phyloP scores from a whole-genome alignment of 1,284 basidiomycete genomes.

The Inonotus hispidus region DNA sequence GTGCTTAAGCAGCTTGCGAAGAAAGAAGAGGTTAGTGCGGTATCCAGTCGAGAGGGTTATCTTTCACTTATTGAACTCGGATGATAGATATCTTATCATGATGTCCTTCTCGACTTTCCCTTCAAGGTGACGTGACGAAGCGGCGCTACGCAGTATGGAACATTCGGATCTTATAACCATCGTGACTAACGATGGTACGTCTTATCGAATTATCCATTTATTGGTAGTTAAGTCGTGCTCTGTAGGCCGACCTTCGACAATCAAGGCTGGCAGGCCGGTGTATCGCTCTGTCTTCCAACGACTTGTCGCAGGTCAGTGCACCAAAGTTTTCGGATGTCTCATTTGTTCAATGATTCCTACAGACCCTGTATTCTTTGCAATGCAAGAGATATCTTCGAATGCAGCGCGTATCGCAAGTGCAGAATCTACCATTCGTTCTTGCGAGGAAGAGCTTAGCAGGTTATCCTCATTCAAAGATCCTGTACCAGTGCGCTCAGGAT shows the following conservation, averaged over 20 bases:
- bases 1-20: conserved; percentile 73
- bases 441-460: conserved; percentile 70
- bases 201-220: not conserved
- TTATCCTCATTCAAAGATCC: conserved; percentile 52
- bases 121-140: conserved; percentile 94
- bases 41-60: not conserved
- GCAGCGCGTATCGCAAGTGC: conserved; percentile 63
- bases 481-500: conserved; percentile 24
- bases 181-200: conserved; percentile 62
- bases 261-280: conserved; percentile 88
- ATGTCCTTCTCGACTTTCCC: conserved; percentile 77
- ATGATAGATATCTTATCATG: conserved; percentile 72
- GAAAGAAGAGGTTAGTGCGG: conserved; percentile 54
- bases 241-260: conserved; percentile 77
- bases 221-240: conserved; percentile 1
- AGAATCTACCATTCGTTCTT: conserved; percentile 61
- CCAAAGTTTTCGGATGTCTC: not conserved
- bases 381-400: conserved; percentile 79
- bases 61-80: conserved; percentile 3
- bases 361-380: conserved; percentile 81
- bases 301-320: conserved; percentile 62
- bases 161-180: conserved; percentile 87
- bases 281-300: conserved; percentile 81
- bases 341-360: not conserved
- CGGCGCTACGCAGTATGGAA: conserved; percentile 79